Evolutionary conservation across 352 stramenopile genomes (phyloP), one percentile per base, ranked within the genome.

Genomic region (Phytophthora sp.): DNA sequence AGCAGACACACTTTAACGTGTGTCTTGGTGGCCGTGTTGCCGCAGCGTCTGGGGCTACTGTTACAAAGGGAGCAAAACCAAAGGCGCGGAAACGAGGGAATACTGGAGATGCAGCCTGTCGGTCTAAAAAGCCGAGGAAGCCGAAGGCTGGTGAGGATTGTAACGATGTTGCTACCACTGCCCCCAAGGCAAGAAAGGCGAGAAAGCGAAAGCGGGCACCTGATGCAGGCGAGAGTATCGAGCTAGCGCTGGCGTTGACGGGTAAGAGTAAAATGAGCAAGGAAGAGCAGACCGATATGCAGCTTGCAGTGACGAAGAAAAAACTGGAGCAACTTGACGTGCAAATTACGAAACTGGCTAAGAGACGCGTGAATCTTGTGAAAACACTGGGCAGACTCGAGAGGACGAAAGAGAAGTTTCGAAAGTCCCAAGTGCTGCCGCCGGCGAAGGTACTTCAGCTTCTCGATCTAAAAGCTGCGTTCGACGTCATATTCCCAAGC

Each of bases 351-450:
- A 84, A 78, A 35, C 58, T 90, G 2, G 16, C 67, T 12, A 87
- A 88, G 56, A 76, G 75, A 47, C 68, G 77, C 26, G 26, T 27
- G 2, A 63, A 69, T 27, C 50, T 90, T 2, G 66, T 85, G 33
- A 88, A 85, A 60, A 84, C 69, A 11, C 26, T 86, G 27, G 56
- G 68, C 26, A 79, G 71, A 46, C 47, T 89, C 11, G 80, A 87
- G 57, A 89, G 78, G 39, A 58, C 61, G 29, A 83, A 83, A 27
- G 59, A 71, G 0, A 85, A 83, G 27, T 54, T 86, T 21, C 69
- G 69, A 13, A 83, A 82, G 31, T 74, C 77, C 15, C 52, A 78
- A 30, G 73, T 86, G 5, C 39, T 77, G 15, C 53, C 60, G 1
- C 74, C 74, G 45, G 56, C 51, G n/a, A 74, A 73, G 35, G 74